Conservation (phyloP, 306 rosid species). For the Vicia faba region DNA sequence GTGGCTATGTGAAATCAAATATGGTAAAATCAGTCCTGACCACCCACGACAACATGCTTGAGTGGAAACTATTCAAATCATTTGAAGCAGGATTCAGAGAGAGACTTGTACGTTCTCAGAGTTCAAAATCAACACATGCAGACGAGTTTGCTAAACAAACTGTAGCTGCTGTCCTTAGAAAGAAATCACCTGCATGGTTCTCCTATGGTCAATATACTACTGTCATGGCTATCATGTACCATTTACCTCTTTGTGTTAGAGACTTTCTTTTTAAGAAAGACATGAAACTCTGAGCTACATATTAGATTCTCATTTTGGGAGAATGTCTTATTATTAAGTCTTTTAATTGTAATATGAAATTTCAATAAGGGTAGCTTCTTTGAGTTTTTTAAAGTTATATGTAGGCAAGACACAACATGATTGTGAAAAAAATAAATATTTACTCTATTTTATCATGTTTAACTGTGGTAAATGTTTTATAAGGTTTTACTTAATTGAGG, state of each 20-base stretch:
- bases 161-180: constrained; percentile 62
- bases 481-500: too few relatives aligned
- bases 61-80: constrained; percentile 66
- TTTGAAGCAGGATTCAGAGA: constrained; percentile 61
- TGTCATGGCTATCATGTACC: constrained; percentile 60
- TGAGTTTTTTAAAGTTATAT: too few relatives aligned
- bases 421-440: too few relatives aligned
- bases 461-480: too few relatives aligned
- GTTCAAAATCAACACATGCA: constrained; percentile 55
- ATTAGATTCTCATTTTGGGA: too few relatives aligned
- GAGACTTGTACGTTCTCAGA: constrained; percentile 59
- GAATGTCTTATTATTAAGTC: too few relatives aligned
- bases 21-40: constrained; percentile 57
- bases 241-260: constrained; percentile 67
- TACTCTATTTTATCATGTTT: too few relatives aligned
- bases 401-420: too few relatives aligned
- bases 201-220: constrained; percentile 57
- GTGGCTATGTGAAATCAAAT: constrained; percentile 78
- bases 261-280: constrained; percentile 52
- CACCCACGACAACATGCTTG: constrained; percentile 64
- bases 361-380: too few relatives aligned
- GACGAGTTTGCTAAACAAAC: constrained; percentile 76
- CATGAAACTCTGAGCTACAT: too few relatives aligned
- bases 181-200: constrained; percentile 86
- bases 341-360: too few relatives aligned